Evolutionary conservation across 768 basidiomycete species (phyloP).

Genomic region (Calocera viscosa): DNA sequence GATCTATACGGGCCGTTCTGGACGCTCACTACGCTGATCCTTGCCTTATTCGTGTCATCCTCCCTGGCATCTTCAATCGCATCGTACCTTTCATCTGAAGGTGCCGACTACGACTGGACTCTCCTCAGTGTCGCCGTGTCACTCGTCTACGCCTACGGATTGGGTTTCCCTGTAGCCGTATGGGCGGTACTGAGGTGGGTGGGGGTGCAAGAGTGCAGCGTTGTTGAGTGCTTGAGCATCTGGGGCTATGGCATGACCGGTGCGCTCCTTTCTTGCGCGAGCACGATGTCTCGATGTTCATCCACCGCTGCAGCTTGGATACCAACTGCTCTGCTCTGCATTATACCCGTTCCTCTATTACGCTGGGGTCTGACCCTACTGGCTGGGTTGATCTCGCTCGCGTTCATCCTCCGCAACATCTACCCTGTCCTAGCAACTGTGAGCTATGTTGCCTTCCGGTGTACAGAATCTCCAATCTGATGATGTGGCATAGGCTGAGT

Average conservation of each 20-base stretch:
- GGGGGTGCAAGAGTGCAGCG: constrained; percentile 79
- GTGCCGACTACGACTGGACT: constrained; percentile 74
- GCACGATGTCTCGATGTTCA: background rate
- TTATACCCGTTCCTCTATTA: constrained; percentile 69
- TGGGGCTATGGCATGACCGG: constrained; percentile 33
- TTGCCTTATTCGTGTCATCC: constrained; percentile 85
- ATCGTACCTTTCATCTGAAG: constrained; percentile 58
- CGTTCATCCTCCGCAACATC: constrained; percentile 70
- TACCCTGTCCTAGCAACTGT: constrained; percentile 84
- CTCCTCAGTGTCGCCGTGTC: constrained; percentile 70
- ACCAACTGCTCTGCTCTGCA: constrained; percentile 47
- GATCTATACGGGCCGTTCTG: constrained; percentile 92
- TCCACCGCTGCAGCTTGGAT: constrained; percentile 6
- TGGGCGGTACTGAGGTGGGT: constrained; percentile 79
- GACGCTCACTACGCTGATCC: constrained; percentile 90
- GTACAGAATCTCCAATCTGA: background rate
- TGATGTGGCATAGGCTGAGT: constrained; percentile 49
- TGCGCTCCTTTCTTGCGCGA: background rate
- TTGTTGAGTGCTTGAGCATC: constrained; percentile 47
- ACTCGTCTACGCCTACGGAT: constrained; percentile 76
- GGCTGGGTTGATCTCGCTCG: constrained; percentile 71
- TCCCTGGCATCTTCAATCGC: constrained; percentile 80
- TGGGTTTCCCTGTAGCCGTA: constrained; percentile 65
- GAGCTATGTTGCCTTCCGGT: constrained; percentile 24
- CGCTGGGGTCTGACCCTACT: constrained; percentile 68